A percentile compares a stretch with the other conserved stretches of the same genome.
phyloP scores from a whole-genome alignment of 768 basidiomycete species.

The Kwoniella sp. region DNA sequence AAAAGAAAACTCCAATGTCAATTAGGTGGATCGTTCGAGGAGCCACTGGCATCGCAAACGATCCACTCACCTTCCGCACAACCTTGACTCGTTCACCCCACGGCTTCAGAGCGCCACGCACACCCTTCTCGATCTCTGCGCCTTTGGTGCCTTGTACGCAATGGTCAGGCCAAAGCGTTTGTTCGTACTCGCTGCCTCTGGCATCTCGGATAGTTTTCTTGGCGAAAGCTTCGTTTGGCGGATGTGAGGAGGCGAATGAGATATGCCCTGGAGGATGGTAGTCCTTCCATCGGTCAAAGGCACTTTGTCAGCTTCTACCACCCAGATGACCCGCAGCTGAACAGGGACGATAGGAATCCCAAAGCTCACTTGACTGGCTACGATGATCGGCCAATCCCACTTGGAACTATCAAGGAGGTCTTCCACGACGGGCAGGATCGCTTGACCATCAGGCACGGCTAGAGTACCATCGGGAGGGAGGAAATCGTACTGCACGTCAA shows the following conservation, averaged over 20 bases:
- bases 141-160: constrained; percentile 66
- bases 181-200: constrained; percentile 53
- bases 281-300: constrained; percentile 46
- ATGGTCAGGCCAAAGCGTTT: constrained; percentile 80
- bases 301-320: background rate
- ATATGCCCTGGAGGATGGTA: constrained; percentile 64
- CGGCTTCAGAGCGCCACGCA: constrained; percentile 61
- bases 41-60: background rate
- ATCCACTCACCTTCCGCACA: constrained; percentile 34
- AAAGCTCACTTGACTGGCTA: constrained; percentile 57
- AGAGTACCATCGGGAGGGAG: constrained; percentile 67
- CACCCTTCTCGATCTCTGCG: constrained; percentile 64
- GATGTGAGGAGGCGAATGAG: constrained; percentile 68
- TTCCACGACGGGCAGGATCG: constrained; percentile 65
- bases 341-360: background rate
- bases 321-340: background rate
- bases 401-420: constrained; percentile 60
- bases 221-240: constrained; percentile 55
- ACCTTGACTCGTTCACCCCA: constrained; percentile 41
- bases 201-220: constrained; percentile 55
- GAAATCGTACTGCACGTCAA: constrained; percentile 86
- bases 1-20: too few species aligned
- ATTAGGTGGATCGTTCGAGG: too few species aligned
- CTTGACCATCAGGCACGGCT: constrained; percentile 66
- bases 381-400: constrained; percentile 57